These are phyloP conservation scores for Dactylellina leptospora DNA, from an alignment of 2,329 filamentous ascomycete genomes.

Conservation along the genomic window DNA sequence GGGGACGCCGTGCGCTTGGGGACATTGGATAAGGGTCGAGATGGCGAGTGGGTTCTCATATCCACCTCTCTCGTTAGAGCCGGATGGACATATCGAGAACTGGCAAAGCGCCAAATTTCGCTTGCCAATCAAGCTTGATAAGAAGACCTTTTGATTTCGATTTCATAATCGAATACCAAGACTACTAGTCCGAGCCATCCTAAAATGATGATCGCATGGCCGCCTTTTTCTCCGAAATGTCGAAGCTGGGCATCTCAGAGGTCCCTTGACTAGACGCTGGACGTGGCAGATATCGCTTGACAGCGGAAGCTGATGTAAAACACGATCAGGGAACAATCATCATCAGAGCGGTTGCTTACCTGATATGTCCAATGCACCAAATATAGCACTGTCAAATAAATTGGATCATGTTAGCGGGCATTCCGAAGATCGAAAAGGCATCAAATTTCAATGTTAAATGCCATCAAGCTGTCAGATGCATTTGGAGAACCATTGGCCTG, in stretches of 20 bases:
- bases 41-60: not conserved
- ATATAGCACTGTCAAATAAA: slow-evolving; percentile 34
- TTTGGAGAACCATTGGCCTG: slow-evolving; percentile 1
- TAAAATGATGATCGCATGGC: slow-evolving; percentile 38
- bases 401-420: slow-evolving; percentile 26
- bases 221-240: slow-evolving; percentile 29
- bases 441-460: slow-evolving; percentile 35
- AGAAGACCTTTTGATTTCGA: slow-evolving; percentile 39
- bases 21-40: slow-evolving; percentile 20
- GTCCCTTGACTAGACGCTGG: too few relatives aligned
- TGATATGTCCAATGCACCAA: slow-evolving; percentile 19
- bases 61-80: slow-evolving; percentile 10
- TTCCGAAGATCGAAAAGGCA: slow-evolving; percentile 24
- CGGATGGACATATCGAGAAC: slow-evolving; percentile 24
- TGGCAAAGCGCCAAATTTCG: slow-evolving; percentile 44
- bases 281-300: slow-evolving; percentile 2
- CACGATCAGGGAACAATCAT: slow-evolving; percentile 12
- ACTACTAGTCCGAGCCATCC: slow-evolving; percentile 18
- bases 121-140: slow-evolving; percentile 48
- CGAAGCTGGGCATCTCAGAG: slow-evolving; percentile 1
- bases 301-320: slow-evolving; percentile 16
- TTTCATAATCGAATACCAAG: slow-evolving; percentile 25
- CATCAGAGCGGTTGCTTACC: slow-evolving; percentile 18
- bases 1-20: slow-evolving; percentile 3
- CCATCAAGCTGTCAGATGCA: too few relatives aligned